Conservation (phyloP, 2,329 filamentous ascomycete genomes). For the Sclerotinia borealis region DNA sequence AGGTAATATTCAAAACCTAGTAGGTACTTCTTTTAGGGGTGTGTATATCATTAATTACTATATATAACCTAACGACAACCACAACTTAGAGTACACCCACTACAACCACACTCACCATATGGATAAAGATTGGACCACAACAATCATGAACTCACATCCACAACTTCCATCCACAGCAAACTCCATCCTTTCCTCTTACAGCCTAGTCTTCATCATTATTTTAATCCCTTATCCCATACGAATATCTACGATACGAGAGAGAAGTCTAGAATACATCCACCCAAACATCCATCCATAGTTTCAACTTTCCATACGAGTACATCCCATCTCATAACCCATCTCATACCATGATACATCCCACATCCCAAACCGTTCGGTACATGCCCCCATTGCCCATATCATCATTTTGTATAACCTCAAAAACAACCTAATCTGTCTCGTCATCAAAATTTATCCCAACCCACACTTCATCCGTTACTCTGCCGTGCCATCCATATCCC, state of each 20-base stretch:
- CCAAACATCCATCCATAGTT: background rate
- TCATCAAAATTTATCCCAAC: conserved; percentile 5
- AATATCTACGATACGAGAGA: too few species aligned
- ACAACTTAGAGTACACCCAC: background rate
- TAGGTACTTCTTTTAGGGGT: too few species aligned
- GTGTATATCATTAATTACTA: too few species aligned
- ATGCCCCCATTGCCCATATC: background rate
- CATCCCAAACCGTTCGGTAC: background rate
- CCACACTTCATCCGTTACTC: conserved; percentile 11
- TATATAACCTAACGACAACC: background rate
- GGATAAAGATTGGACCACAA: too few species aligned
- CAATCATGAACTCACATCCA: too few species aligned
- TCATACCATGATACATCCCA: background rate
- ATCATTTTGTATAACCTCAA: background rate
- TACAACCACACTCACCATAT: background rate
- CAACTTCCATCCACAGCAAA: background rate
- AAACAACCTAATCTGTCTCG: conserved; percentile 1
- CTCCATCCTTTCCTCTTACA: background rate
- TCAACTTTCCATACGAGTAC: too few species aligned
- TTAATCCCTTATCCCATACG: background rate
- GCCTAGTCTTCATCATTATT: background rate
- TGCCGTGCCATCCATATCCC: conserved; percentile 14
- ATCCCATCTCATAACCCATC: too few species aligned
- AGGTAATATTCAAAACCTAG: too few species aligned
- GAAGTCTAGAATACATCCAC: too few species aligned